A percentile compares a stretch with the other conserved stretches of the same genome.
Evolutionary conservation across 768 basidiomycete genomes (phyloP).

Genomic region (Kwoniella sp.): DNA sequence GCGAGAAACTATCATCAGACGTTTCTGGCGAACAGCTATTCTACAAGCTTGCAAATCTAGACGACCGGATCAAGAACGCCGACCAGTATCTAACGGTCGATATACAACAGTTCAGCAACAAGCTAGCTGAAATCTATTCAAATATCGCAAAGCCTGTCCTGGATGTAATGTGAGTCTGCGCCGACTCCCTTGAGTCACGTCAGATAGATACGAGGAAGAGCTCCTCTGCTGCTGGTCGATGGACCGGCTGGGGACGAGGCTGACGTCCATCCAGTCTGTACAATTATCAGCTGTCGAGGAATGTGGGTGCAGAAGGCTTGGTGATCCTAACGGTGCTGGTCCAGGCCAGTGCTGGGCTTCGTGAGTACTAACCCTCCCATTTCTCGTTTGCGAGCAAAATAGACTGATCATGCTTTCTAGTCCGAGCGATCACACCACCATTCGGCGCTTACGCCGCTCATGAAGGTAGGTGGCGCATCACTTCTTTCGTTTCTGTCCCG

Average conservation of each 20-base stretch:
- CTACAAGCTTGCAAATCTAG: conserved; percentile 92
- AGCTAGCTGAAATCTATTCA: conserved; percentile 85
- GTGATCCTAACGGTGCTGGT: conserved; percentile 79
- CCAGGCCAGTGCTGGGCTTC: conserved; percentile 75
- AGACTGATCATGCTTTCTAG: conserved; percentile 57
- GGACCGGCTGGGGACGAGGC: background rate
- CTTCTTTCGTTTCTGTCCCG: no score
- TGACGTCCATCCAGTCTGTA: conserved; percentile 68
- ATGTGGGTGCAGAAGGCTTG: conserved; percentile 91
- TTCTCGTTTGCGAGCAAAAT: background rate
- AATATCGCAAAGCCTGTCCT: conserved; percentile 92
- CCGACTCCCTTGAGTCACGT: no score
- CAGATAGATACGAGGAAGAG: no score
- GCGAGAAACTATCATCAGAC: conserved; percentile 55
- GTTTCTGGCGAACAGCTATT: conserved; percentile 77
- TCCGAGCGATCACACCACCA: conserved; percentile 83
- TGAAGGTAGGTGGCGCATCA: no score
- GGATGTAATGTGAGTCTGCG: conserved; percentile 62
- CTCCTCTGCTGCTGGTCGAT: no score
- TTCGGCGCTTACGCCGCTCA: conserved; percentile 88
- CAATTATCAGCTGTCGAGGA: conserved; percentile 90
- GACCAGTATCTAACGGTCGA: conserved; percentile 95
- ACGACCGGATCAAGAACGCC: conserved; percentile 93
- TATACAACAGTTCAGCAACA: conserved; percentile 85
- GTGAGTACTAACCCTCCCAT: conserved; percentile 64